These are phyloP conservation scores for Leccinum barrowsii DNA, from an alignment of 768 basidiomycete genomes.

Conservation along the genomic window DNA sequence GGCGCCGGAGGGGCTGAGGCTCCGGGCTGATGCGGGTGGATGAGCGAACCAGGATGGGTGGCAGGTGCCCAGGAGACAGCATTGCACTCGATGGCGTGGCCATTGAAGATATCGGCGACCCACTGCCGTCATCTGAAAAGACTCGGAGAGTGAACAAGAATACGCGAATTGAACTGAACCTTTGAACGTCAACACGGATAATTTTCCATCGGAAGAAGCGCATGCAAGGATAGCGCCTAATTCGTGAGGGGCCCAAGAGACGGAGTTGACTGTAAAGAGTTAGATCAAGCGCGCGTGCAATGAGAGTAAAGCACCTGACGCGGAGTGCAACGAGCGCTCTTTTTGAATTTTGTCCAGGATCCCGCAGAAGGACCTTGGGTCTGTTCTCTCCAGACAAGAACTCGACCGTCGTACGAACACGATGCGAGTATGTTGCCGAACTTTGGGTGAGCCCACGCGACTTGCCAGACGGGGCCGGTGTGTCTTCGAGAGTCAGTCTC, in stretches of 20 bases:
- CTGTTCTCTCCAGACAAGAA: conserved; percentile 97
- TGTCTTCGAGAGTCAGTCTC: conserved; percentile 50
- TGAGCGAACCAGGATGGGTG: conserved; percentile 79
- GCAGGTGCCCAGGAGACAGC: conserved; percentile 98
- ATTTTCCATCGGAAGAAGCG: conserved; percentile 94
- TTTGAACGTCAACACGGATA: conserved; percentile 96
- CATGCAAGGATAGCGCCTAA: conserved; percentile 95
- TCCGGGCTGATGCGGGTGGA: conserved; percentile 57
- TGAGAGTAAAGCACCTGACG: conserved; percentile 63
- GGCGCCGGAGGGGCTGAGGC: conserved; percentile 40
- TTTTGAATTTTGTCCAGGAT: conserved; percentile 88
- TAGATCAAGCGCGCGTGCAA: neutral
- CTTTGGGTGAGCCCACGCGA: conserved; percentile 97
- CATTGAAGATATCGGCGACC: conserved; percentile 92
- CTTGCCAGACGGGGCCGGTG: conserved; percentile 96
- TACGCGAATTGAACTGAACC: conserved; percentile 48
- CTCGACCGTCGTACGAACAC: conserved; percentile 98
- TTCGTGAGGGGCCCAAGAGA: conserved; percentile 99
- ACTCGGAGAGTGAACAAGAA: neutral
- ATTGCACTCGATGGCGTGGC: conserved; percentile 94
- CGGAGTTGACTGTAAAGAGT: conserved; percentile 75
- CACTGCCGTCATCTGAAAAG: conserved; percentile 84
- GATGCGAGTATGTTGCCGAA: conserved; percentile 95
- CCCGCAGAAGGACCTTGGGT: conserved; percentile 44
- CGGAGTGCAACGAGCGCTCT: conserved; percentile 91